Evolutionary conservation across 2,329 filamentous ascomycete species (phyloP).

Genomic region (Ustilaginoidea virens): DNA sequence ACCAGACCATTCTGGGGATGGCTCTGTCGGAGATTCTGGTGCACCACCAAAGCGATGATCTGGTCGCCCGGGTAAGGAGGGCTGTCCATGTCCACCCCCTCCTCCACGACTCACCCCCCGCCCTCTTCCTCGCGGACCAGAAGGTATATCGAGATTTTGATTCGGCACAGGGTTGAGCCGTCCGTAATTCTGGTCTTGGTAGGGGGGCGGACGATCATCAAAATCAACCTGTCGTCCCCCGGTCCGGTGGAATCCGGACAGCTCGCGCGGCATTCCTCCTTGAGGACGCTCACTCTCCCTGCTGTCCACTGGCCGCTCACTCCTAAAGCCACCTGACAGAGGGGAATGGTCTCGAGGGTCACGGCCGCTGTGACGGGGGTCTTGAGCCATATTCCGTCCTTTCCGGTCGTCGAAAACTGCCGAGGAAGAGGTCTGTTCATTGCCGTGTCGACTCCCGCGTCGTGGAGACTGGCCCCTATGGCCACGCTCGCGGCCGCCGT

Average conservation of each 20-base stretch:
- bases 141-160: conserved; percentile 31
- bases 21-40: conserved; percentile 24
- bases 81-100: conserved; percentile 14
- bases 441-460: conserved; percentile 17
- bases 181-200: conserved; percentile 47
- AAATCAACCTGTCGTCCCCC: conserved; percentile 24
- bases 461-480: conserved; percentile 33
- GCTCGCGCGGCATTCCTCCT: conserved; percentile 24
- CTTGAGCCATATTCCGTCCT: conserved; percentile 22
- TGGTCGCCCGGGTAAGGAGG: conserved; percentile 21
- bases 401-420: conserved; percentile 30
- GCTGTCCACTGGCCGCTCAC: conserved; percentile 25
- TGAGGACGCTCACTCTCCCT: conserved; percentile 18
- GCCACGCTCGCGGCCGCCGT: conserved; percentile 27
- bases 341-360: conserved; percentile 19
- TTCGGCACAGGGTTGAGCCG: conserved; percentile 36
- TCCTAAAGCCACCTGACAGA: conserved; percentile 12
- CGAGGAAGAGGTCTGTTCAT: conserved; percentile 18
- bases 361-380: conserved; percentile 15
- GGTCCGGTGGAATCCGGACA: conserved; percentile 21
- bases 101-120: conserved; percentile 25
- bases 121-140: conserved; percentile 39
- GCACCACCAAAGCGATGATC: conserved; percentile 25
- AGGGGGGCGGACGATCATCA: conserved; percentile 32
- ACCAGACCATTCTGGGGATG: conserved; percentile 29